Evolutionary conservation across 257 asterid species (phyloP), one percentile per base, ranked within the genome.

Genomic region (Marsdenia floribunda): DNA sequence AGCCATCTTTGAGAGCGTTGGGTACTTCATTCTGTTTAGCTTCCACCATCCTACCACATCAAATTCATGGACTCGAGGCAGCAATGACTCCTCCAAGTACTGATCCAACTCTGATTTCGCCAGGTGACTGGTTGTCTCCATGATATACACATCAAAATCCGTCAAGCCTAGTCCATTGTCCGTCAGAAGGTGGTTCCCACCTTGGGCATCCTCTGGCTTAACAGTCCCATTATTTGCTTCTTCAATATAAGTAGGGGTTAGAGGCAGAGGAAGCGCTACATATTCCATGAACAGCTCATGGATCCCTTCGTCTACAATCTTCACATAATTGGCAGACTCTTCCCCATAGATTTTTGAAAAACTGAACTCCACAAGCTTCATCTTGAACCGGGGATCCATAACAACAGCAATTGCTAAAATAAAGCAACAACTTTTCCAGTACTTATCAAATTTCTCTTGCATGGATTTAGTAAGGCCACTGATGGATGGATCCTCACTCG

Each of bases 31-130:
- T 71, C 93, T 70, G 87, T 95, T 92, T 35, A 88, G 73, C 66
- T 92, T 90, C 99, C 99, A 95, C 98, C 98, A 95, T 16, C 97
- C 96, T 2, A 92, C 60, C 35, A 92, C 98, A n/a, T 95, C 98
- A 67, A 95, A 92, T 9, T 92, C 98, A 8, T 89, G 96, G 3
- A 89, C 97, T 0, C 99, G 89, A 0, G 98, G 99, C 82, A 92
- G 42, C 18, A 95, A 75, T 2, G 99, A 92, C 86, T 95, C 99
- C 87, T 92, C 94, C 86, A 95, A 83, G 73, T 95, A 95, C 86
- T 90, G 97, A 78, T 92, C 99, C 82, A 95, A 65, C 79, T 95
- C 99, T 2, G 98, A 71, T 78, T 83, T 90, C 5, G 91, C 79
- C 4, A 81, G 91, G 77, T 94, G 97, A 81, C 92, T 95, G 1